These are phyloP conservation scores for Coleophoma cylindrospora DNA, from an alignment of 2,329 filamentous ascomycete genomes.

Conservation along the genomic window DNA sequence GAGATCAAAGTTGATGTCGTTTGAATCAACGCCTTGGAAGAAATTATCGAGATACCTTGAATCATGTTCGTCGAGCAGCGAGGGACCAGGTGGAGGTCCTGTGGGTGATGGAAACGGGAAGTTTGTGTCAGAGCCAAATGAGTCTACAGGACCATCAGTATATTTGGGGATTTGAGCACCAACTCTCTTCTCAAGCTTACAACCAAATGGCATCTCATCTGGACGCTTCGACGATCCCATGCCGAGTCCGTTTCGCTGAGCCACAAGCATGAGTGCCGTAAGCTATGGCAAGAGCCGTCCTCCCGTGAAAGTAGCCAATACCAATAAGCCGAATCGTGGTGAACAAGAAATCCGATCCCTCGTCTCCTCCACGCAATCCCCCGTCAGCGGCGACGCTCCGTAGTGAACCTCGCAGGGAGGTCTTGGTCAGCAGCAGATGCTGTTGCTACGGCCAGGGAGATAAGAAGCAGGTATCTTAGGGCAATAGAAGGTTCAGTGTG, in stretches of 20 bases:
- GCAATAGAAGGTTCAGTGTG: no score
- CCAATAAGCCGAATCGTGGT: not conserved
- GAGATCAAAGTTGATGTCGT: conserved; percentile 42
- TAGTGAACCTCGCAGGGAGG: no score
- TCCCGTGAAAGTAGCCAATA: no score
- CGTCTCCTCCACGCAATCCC: no score
- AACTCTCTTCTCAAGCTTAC: conserved; percentile 40
- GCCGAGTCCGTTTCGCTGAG: conserved; percentile 42
- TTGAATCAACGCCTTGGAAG: conserved; percentile 48
- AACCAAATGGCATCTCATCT: conserved; percentile 61
- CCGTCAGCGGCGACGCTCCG: no score
- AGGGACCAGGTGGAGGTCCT: conserved; percentile 57
- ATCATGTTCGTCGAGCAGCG: conserved; percentile 59
- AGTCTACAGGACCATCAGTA: conserved; percentile 29
- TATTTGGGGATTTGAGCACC: conserved; percentile 1
- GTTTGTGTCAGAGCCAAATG: conserved; percentile 37
- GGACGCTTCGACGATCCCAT: conserved; percentile 56
- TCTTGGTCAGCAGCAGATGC: no score
- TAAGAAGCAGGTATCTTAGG: no score
- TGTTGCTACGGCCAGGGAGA: no score
- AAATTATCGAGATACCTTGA: conserved; percentile 53
- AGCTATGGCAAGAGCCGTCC: not conserved
- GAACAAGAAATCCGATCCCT: not conserved
- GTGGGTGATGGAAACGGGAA: conserved; percentile 47
- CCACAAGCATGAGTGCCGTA: conserved; percentile 49